Percentiles rank a stretch among this genome's conserved stretches.
Conservation (phyloP, 208 protist species). For the Leishmania arabica region DNA sequence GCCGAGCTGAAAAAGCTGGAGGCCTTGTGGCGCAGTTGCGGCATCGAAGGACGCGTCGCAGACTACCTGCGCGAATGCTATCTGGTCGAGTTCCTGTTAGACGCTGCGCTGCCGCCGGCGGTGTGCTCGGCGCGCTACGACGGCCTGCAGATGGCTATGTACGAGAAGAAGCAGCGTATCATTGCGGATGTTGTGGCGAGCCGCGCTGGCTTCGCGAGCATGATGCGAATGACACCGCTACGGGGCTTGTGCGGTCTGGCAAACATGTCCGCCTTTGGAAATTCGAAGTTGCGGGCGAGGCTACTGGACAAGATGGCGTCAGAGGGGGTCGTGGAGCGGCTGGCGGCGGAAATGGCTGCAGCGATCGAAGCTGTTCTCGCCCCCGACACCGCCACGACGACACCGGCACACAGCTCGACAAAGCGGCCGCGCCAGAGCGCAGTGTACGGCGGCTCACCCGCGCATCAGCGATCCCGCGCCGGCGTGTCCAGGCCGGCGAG, state of each 20-base stretch:
- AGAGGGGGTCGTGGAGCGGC: conserved; percentile 65
- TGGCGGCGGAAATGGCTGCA: conserved; percentile 47
- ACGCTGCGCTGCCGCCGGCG: conserved; percentile 83
- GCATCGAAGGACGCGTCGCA: conserved; percentile 43
- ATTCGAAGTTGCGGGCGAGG: conserved; percentile 60
- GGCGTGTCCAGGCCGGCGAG: conserved; percentile 1
- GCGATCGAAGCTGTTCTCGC: conserved; percentile 17
- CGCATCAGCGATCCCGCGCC: conserved; percentile 17
- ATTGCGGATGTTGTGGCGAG: conserved; percentile 63
- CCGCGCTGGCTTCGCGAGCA: conserved; percentile 40
- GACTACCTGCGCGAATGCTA: conserved; percentile 73
- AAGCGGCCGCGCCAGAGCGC: conserved; percentile 12
- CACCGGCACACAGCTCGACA: conserved; percentile 6
- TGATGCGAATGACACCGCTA: conserved; percentile 62
- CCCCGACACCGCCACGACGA: not conserved
- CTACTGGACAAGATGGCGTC: conserved; percentile 72
- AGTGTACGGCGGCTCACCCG: conserved; percentile 4
- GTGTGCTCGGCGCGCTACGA: conserved; percentile 90
- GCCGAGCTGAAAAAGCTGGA: conserved; percentile 57
- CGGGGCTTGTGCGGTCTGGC: conserved; percentile 58
- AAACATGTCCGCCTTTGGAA: conserved; percentile 68
- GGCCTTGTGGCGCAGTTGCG: conserved; percentile 42
- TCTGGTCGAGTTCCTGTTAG: conserved; percentile 83
- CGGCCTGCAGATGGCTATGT: conserved; percentile 52
- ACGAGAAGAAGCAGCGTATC: conserved; percentile 75